Base-by-base conservation (phyloP, 257 asterid genomes). In the Rauvolfia tetraphylla region DNA sequence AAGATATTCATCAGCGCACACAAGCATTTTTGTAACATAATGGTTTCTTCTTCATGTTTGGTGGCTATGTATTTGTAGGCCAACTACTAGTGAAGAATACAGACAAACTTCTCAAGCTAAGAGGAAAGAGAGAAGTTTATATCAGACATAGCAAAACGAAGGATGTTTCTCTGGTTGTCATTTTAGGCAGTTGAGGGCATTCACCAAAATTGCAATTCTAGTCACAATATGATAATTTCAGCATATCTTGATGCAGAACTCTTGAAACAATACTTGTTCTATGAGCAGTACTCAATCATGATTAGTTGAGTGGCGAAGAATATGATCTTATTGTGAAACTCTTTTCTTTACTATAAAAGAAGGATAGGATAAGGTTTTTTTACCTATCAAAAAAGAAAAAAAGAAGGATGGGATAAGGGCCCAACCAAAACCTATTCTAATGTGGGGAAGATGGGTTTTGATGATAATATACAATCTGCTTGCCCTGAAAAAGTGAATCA, bases 31-130 rank as follows among this genome's bases (percentile, higher is more conserved):
- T 9, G 11, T 42, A 7, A 17, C 14, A 13, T 48, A 36, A 17
- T 31, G 71, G 14, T 62, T 44, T 59, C 42, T 42, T 75, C 29
- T 27, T 61, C 38, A 69, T 31, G 57, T 49, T 25, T 56, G 49
- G 58, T 76, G 59, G 70, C 25, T 68, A 42, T 57, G 44, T 36
- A 66, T 48, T 76, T 68, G 41, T 68, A 34, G 80, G 46, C 51
- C 80, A 57, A 41, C 76, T 69, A 69, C 76, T 71, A 57, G 29
- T 70, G n/a, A n/a, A n/a, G 38, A 27, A 56, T 36, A 29, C 10
- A 18, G 0, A 41, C 8, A 74, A 38, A 42, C 29, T 39, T 58
- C 41, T 39, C 39, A 57, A 14, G 31, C 33, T 17, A 57, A 33
- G 17, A 42, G 56, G 38, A 42, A 46, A 31, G 62, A 36, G 46